phyloP scores from a whole-genome alignment of 345 rosid species.

The Arabidopsis arenosa region DNA sequence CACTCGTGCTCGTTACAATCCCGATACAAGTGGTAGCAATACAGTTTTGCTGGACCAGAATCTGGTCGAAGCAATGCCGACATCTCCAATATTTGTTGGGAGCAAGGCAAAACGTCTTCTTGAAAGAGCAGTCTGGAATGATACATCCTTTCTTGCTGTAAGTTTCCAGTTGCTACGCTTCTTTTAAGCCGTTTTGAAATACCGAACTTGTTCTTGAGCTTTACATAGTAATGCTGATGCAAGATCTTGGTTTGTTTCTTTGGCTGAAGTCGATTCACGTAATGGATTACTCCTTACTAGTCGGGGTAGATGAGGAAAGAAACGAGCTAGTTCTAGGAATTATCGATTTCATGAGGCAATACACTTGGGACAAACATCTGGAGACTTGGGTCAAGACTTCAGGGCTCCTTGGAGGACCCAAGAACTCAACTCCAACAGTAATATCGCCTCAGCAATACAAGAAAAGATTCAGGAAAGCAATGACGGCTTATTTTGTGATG shows the following conservation, averaged over 20 bases:
- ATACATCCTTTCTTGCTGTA: slow-evolving; percentile 95
- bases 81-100: slow-evolving; percentile 95
- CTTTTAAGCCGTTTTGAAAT: neutral
- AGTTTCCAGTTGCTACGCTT: slow-evolving; percentile 43
- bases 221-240: slow-evolving; percentile 33
- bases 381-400: slow-evolving; percentile 93
- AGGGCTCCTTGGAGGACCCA: slow-evolving; percentile 81
- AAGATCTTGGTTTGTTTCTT: slow-evolving; percentile 29
- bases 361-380: slow-evolving; percentile 98
- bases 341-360: slow-evolving; percentile 96
- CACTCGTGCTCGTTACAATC: slow-evolving; percentile 88
- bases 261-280: slow-evolving; percentile 75
- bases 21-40: slow-evolving; percentile 87
- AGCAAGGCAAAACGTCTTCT: slow-evolving; percentile 86
- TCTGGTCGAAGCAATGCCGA: slow-evolving; percentile 94
- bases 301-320: slow-evolving; percentile 83
- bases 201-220: neutral
- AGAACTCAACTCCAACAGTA: slow-evolving; percentile 76
- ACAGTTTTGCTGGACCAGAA: slow-evolving; percentile 95
- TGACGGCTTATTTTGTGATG: slow-evolving; percentile 92
- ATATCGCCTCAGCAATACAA: slow-evolving; percentile 94
- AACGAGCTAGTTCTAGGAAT: slow-evolving; percentile 86
- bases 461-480: slow-evolving; percentile 92
- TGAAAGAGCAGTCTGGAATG: slow-evolving; percentile 98
- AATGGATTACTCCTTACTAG: slow-evolving; percentile 94